These are phyloP conservation scores for Clarireedia sp. DNA, from an alignment of 2,329 filamentous ascomycete species.

Conservation along the genomic window DNA sequence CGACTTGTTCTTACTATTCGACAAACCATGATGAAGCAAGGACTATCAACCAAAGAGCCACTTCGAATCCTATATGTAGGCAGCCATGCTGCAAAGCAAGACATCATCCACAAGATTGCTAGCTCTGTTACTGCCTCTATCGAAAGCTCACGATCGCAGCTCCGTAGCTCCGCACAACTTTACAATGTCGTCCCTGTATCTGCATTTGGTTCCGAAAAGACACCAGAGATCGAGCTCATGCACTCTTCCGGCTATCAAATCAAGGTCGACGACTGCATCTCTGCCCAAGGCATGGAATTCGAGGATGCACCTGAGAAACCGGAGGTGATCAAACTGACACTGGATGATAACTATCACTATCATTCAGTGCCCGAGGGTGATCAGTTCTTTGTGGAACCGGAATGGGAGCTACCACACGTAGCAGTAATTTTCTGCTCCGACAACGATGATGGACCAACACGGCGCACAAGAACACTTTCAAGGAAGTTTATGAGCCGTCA, in stretches of 20 bases:
- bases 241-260: conserved; percentile 44
- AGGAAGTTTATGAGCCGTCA: conserved; percentile 42
- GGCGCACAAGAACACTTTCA: conserved; percentile 35
- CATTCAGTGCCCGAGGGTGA: conserved; percentile 30
- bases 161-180: conserved; percentile 34
- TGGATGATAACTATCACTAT: conserved; percentile 33
- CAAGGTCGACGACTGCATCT: conserved; percentile 41
- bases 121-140: conserved; percentile 38
- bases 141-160: conserved; percentile 26
- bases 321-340: conserved; percentile 33
- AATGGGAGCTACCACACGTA: conserved; percentile 41
- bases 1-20: conserved; percentile 37
- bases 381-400: conserved; percentile 33
- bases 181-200: conserved; percentile 46
- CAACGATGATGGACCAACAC: conserved; percentile 33
- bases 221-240: conserved; percentile 44
- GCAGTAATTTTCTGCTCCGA: conserved; percentile 42
- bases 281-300: conserved; percentile 31
- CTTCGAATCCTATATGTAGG: conserved; percentile 44
- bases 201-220: conserved; percentile 38
- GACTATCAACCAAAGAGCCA: conserved; percentile 38
- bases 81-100: conserved; percentile 33
- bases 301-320: conserved; percentile 30
- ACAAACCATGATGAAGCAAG: conserved; percentile 41
- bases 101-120: conserved; percentile 41